Evolutionary conservation across 805 yeast genomes (phyloP).

Genomic region (Deakozyma indianensis): DNA sequence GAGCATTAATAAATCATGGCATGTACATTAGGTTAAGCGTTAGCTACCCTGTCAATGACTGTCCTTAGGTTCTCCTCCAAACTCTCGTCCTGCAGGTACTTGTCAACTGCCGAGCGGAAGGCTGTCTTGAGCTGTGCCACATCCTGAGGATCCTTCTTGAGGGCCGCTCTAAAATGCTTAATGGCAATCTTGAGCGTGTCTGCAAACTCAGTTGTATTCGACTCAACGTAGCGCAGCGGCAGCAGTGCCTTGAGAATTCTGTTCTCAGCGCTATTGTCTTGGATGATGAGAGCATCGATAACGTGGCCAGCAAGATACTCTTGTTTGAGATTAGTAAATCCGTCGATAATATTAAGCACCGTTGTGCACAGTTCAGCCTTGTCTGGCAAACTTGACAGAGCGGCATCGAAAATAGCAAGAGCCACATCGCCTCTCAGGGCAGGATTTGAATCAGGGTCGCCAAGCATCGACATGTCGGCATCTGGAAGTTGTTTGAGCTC

Average conservation of each 20-base stretch:
- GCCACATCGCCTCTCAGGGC: slow-evolving; percentile 65
- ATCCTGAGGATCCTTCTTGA: not conserved
- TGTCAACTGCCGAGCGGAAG: not conserved
- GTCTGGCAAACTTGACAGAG: slow-evolving; percentile 33
- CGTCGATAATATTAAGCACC: slow-evolving; percentile 47
- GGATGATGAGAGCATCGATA: slow-evolving; percentile 15
- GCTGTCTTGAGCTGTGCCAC: not conserved
- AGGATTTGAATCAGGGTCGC: slow-evolving; percentile 72
- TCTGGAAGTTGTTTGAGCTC: slow-evolving; percentile 64
- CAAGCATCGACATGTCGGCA: slow-evolving; percentile 72
- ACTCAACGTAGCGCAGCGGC: not conserved
- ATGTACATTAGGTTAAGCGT: no score
- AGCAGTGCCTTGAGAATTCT: not conserved
- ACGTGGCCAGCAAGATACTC: slow-evolving; percentile 53
- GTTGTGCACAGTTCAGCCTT: slow-evolving; percentile 29
- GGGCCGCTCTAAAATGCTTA: not conserved
- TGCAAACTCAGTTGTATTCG: not conserved
- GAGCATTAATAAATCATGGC: no score
- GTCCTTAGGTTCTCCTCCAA: not conserved
- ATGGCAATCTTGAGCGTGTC: not conserved
- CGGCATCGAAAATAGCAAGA: slow-evolving; percentile 53
- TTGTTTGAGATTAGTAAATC: slow-evolving; percentile 57
- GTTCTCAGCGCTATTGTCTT: not conserved
- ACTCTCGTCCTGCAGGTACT: not conserved
- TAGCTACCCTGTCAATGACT: not conserved